Percentiles rank a stretch among this genome's conserved stretches.
Evolutionary conservation across 2,329 filamentous ascomycete genomes (phyloP).

Genomic region (Hirsutella rhossiliensis): DNA sequence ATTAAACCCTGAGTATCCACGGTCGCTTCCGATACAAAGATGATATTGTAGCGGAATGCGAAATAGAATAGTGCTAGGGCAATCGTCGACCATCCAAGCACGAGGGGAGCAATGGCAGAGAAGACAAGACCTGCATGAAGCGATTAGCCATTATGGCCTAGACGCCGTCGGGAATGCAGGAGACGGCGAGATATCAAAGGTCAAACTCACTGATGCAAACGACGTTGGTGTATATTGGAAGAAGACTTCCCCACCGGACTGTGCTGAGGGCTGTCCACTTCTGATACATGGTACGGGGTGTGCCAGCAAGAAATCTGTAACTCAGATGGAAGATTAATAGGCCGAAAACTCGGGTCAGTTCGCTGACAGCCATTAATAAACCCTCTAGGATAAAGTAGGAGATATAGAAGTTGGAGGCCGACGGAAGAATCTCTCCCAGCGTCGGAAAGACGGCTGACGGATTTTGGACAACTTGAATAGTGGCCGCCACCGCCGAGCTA

Average conservation of each 20-base stretch:
- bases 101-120: conserved; percentile 70
- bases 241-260: conserved; percentile 66
- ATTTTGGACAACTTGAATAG: conserved; percentile 47
- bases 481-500: conserved; percentile 62
- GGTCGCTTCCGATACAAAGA: conserved; percentile 67
- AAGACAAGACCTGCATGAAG: conserved; percentile 71
- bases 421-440: conserved; percentile 65
- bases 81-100: conserved; percentile 67
- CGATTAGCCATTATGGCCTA: no score
- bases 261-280: conserved; percentile 58
- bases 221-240: conserved; percentile 65
- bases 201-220: conserved; percentile 49
- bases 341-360: conserved; percentile 55
- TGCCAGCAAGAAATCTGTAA: conserved; percentile 61
- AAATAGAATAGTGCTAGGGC: conserved; percentile 72
- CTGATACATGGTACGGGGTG: conserved; percentile 64
- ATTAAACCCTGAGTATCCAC: conserved; percentile 83
- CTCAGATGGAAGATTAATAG: conserved; percentile 56
- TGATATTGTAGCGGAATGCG: conserved; percentile 75
- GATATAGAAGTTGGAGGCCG: conserved; percentile 87
- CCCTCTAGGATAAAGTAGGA: conserved; percentile 82
- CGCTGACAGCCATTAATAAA: conserved; percentile 58
- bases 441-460: conserved; percentile 50
- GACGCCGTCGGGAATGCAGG: neutral
- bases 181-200: no score